Percentiles rank a stretch among this genome's conserved stretches.
These are phyloP conservation scores for Alternaria arbusti DNA, from an alignment of 2,329 filamentous ascomycete species.

Conservation along the genomic window DNA sequence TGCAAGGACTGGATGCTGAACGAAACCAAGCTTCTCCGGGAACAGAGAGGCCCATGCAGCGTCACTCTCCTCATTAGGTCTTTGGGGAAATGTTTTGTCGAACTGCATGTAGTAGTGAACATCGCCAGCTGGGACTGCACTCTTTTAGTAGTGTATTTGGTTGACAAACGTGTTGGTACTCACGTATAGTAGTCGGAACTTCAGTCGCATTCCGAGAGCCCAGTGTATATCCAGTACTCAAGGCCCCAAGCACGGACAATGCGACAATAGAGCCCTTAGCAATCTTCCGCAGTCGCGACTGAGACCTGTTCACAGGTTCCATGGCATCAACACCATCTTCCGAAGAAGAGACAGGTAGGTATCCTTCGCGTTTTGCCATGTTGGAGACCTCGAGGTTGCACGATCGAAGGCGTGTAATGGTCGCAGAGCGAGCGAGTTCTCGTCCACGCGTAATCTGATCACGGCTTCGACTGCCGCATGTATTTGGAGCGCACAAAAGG, in stretches of 20 bases:
- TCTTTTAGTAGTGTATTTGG: no score
- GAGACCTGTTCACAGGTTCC: not conserved
- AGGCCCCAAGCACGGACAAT: not conserved
- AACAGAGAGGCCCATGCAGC: not conserved
- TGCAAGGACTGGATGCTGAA: not conserved
- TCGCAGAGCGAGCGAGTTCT: no score
- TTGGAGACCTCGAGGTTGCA: not conserved
- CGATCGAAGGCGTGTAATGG: no score
- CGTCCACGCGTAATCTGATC: no score
- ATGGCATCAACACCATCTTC: not conserved
- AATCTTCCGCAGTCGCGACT: not conserved
- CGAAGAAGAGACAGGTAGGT: not conserved
- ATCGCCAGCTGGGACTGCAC: not conserved
- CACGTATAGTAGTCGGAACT: no score
- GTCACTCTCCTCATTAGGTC: not conserved
- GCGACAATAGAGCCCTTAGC: not conserved
- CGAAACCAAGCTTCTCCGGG: not conserved
- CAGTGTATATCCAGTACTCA: not conserved
- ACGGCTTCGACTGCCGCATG: no score
- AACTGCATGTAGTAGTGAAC: constrained; percentile 1
- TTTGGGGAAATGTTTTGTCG: not conserved
- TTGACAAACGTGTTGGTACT: no score
- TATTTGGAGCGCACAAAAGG: no score
- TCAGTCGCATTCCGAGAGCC: not conserved
- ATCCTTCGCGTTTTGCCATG: not conserved